Base-by-base conservation (phyloP, 2,329 filamentous ascomycete genomes). In the Fusarium compactum region DNA sequence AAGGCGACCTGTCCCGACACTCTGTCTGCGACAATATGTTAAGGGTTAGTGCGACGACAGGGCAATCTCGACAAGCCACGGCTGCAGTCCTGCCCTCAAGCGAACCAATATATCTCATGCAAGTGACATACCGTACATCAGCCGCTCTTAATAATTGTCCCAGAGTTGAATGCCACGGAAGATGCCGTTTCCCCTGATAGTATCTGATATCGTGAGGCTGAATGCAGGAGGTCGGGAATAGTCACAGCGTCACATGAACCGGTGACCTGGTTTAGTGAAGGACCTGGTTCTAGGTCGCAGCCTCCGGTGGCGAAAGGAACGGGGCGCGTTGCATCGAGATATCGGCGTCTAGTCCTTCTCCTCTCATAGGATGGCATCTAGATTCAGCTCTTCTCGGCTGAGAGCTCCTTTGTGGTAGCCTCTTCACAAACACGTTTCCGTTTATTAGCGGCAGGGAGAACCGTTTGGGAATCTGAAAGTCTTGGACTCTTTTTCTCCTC, bases 391-490 rank as follows among this genome's bases (percentile, higher is more conserved):
- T 47, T 29, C 52, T 20, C 32, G 38, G 20, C 22, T 59, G 40
- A 6, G 24, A 58, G 38, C 52, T 65, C 40, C 56, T 62, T 40
- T 47, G 40, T 52, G n/a, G 15, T 32, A 57, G 32, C 11, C 32
- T 38, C 7, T 43, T 16, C n/a, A 50, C 25, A n/a, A 29, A 27
- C 27, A 54, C 62, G 44, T 48, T 14, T 60, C 48, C 25, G 32
- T 63, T 69, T 69, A 70, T 70, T 71, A 70, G 68, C 68, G 64
- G 47, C 24, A 27, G 46, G 44, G 20, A 56, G 55, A 65, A 46
- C 55, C 25, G 47, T 34, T 32, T 55, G 20, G 22, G n/a, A 50
- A 27, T 58, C 47, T 47, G 46, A 38, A 53, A 25, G 34, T 50
- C 51, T 55, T 41, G 32, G 25, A 24, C 20, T 45, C 55, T 43